Evolutionary conservation across 768 basidiomycete species (phyloP).

Genomic region (Kwoniella bestiolae): DNA sequence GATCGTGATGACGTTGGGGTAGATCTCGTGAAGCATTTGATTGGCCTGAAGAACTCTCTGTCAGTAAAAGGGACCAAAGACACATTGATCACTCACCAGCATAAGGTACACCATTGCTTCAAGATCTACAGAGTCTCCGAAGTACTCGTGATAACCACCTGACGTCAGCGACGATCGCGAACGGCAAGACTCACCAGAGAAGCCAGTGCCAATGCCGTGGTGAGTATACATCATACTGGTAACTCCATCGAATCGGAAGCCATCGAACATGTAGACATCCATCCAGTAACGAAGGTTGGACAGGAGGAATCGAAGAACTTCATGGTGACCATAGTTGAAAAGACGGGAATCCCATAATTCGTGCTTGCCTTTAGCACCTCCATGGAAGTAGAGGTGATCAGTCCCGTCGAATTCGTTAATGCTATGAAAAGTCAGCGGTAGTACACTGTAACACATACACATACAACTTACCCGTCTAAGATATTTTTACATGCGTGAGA

Average conservation of each 20-base stretch:
- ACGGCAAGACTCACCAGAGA: constrained; percentile 68
- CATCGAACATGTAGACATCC: constrained; percentile 94
- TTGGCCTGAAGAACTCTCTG: constrained; percentile 77
- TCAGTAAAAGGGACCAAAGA: no score
- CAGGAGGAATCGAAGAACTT: constrained; percentile 90
- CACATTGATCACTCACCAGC: constrained; percentile 79
- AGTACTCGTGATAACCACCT: constrained; percentile 93
- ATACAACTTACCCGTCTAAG: constrained; percentile 70
- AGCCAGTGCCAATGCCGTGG: constrained; percentile 96
- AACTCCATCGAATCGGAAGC: constrained; percentile 97
- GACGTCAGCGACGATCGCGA: background rate
- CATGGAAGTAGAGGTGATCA: constrained; percentile 97
- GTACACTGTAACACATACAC: background rate
- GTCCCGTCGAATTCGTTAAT: constrained; percentile 96
- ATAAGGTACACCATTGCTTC: constrained; percentile 95
- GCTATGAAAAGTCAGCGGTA: constrained; percentile 27
- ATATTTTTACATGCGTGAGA: constrained; percentile 99
- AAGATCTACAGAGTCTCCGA: constrained; percentile 78
- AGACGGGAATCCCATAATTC: constrained; percentile 96
- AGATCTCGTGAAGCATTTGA: constrained; percentile 79
- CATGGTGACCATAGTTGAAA: constrained; percentile 94
- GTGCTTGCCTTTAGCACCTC: constrained; percentile 84
- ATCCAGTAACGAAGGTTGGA: constrained; percentile 95
- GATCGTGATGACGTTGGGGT: constrained; percentile 81
- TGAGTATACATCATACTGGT: constrained; percentile 99